Conservation (phyloP, 495 filamentous ascomycete genomes). For the Cudoniella acicularis region DNA sequence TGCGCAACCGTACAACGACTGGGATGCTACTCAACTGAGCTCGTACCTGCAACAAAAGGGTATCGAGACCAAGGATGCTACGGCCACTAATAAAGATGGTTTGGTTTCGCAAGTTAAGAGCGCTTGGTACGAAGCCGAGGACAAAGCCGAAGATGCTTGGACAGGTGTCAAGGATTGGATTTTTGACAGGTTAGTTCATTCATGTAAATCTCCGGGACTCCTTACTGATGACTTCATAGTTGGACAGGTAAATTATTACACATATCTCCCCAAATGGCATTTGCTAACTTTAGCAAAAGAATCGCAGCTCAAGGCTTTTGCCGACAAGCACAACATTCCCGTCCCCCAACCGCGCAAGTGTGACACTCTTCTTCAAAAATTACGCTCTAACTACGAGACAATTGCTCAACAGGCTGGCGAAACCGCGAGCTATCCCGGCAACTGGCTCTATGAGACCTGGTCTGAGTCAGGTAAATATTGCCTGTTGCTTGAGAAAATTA, state of each 20-base stretch:
- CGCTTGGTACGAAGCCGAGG: constrained; percentile 72
- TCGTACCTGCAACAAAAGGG: constrained; percentile 66
- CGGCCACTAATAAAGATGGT: constrained; percentile 60
- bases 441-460: constrained; percentile 93
- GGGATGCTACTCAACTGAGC: constrained; percentile 63
- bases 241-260: constrained; percentile 47
- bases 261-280: not conserved
- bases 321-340: constrained; percentile 79
- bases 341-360: constrained; percentile 80
- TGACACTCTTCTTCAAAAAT: constrained; percentile 72
- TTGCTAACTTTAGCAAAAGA: constrained; percentile 34
- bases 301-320: constrained; percentile 86
- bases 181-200: constrained; percentile 71
- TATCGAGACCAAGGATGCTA: constrained; percentile 57
- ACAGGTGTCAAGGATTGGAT: constrained; percentile 82
- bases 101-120: constrained; percentile 65
- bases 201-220: constrained; percentile 3
- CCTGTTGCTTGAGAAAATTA: constrained; percentile 49
- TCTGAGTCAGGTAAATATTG: constrained; percentile 53
- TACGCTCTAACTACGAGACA: constrained; percentile 76
- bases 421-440: constrained; percentile 80
- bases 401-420: constrained; percentile 81
- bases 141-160: constrained; percentile 66
- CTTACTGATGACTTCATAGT: constrained; percentile 41
- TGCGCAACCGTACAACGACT: constrained; percentile 62